Evolutionary conservation across 768 basidiomycete species (phyloP).

Genomic region (Termitomyces sp.): DNA sequence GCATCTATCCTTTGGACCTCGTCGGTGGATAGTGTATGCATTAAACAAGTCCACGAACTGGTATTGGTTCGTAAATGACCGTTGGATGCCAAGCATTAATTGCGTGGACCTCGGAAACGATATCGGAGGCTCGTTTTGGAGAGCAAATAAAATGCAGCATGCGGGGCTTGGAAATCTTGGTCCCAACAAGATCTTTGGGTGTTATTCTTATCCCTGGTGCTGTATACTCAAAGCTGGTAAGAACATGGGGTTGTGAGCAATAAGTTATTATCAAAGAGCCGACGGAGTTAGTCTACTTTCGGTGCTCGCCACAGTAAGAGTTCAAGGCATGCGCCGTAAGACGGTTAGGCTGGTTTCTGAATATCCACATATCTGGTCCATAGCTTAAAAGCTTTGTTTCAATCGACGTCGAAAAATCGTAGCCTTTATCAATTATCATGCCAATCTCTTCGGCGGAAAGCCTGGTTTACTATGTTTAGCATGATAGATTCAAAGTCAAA

Average conservation of each 20-base stretch:
- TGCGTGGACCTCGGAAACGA: constrained; percentile 57
- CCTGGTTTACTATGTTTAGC: constrained; percentile 33
- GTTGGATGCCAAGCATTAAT: constrained; percentile 57
- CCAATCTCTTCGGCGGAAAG: constrained; percentile 58
- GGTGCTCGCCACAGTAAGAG: constrained; percentile 64
- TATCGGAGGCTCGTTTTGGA: constrained; percentile 59
- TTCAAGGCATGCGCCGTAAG: constrained; percentile 73
- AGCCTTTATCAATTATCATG: constrained; percentile 81
- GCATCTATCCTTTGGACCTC: constrained; percentile 61
- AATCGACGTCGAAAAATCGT: constrained; percentile 64
- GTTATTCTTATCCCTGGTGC: constrained; percentile 67
- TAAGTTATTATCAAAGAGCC: background rate
- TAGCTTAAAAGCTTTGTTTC: constrained; percentile 51
- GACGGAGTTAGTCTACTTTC: constrained; percentile 42
- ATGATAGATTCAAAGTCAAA: background rate
- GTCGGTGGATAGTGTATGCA: background rate
- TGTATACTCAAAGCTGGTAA: constrained; percentile 70
- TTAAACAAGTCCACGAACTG: constrained; percentile 39
- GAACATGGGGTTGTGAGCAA: background rate
- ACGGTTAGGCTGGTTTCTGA: constrained; percentile 49
- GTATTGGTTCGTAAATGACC: constrained; percentile 83
- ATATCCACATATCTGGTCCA: constrained; percentile 75
- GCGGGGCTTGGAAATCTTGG: constrained; percentile 43
- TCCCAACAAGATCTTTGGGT: constrained; percentile 59
- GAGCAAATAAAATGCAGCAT: constrained; percentile 85